These are phyloP conservation scores for Metarhizium sp. DNA, from an alignment of 2,329 filamentous ascomycete genomes.

Conservation along the genomic window DNA sequence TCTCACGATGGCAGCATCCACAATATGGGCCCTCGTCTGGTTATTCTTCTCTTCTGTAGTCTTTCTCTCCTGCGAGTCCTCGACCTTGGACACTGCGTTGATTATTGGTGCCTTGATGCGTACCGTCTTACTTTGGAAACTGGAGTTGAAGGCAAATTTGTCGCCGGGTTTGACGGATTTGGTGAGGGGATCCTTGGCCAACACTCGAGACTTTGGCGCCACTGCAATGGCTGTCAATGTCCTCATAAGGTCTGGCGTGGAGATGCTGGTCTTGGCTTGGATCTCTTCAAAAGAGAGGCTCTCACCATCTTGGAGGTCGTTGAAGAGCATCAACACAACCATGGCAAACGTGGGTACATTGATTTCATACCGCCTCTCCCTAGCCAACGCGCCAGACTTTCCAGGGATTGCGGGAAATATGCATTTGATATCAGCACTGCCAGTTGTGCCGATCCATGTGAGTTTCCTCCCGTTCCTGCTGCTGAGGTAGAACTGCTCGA, in stretches of 20 bases:
- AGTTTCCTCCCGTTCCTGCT: slow-evolving; percentile 83
- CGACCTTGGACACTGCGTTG: slow-evolving; percentile 72
- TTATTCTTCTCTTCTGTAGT: slow-evolving; percentile 70
- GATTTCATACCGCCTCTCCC: slow-evolving; percentile 73
- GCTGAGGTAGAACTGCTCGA: slow-evolving; percentile 79
- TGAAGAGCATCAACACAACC: slow-evolving; percentile 84
- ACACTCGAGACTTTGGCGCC: slow-evolving; percentile 70
- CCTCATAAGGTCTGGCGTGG: slow-evolving; percentile 61
- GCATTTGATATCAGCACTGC: slow-evolving; percentile 79
- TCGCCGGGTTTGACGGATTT: slow-evolving; percentile 72
- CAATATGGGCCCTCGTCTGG: slow-evolving; percentile 58
- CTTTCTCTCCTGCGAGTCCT: slow-evolving; percentile 59
- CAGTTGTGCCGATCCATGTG: slow-evolving; percentile 65
- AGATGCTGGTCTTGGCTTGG: slow-evolving; percentile 71
- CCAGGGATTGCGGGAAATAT: slow-evolving; percentile 63
- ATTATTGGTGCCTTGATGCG: slow-evolving; percentile 87
- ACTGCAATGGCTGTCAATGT: slow-evolving; percentile 76
- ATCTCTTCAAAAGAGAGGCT: slow-evolving; percentile 64
- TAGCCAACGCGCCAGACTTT: slow-evolving; percentile 52
- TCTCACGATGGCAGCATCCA: slow-evolving; percentile 69
- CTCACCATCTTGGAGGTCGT: slow-evolving; percentile 52
- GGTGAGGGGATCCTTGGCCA: slow-evolving; percentile 70
- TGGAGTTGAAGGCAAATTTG: slow-evolving; percentile 70
- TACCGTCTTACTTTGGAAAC: slow-evolving; percentile 72
- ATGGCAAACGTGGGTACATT: slow-evolving; percentile 91